A percentile compares a stretch with the other conserved stretches of the same genome.
These are phyloP conservation scores for Dryadomyces sulphureus DNA, from an alignment of 2,329 filamentous ascomycete species.

Conservation along the genomic window DNA sequence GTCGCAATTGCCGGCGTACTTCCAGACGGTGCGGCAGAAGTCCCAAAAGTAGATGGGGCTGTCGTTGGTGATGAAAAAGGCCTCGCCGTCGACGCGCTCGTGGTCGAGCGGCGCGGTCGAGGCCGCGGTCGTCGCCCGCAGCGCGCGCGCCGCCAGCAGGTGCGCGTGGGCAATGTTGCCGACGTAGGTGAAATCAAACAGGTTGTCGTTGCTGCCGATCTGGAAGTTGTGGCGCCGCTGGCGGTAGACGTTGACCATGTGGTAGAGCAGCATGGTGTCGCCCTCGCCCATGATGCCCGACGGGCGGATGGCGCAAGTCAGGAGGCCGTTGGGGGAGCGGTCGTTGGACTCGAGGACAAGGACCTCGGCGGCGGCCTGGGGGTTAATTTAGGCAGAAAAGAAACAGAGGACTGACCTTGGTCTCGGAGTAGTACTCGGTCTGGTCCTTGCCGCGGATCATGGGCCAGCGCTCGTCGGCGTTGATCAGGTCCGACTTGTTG, in stretches of 20 bases:
- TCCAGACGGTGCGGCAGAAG: slow-evolving; percentile 67
- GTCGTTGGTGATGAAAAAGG: slow-evolving; percentile 85
- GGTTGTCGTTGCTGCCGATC: slow-evolving; percentile 54
- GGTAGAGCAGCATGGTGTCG: slow-evolving; percentile 61
- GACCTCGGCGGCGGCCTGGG: slow-evolving; percentile 60
- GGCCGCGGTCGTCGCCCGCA: slow-evolving; percentile 45
- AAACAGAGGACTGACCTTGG: slow-evolving; percentile 45
- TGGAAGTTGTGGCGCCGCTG: slow-evolving; percentile 61
- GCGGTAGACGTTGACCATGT: slow-evolving; percentile 57
- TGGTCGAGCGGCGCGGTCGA: slow-evolving; percentile 50
- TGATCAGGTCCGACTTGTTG: slow-evolving; percentile 61
- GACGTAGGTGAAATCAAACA: slow-evolving; percentile 52
- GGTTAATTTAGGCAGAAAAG: not conserved
- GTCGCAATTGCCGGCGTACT: slow-evolving; percentile 35
- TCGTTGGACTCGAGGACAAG: slow-evolving; percentile 62
- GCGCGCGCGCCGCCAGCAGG: slow-evolving; percentile 60
- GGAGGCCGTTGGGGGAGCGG: slow-evolving; percentile 33
- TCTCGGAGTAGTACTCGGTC: slow-evolving; percentile 76
- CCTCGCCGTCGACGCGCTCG: slow-evolving; percentile 69
- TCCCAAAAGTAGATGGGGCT: slow-evolving; percentile 85
- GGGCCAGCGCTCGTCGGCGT: slow-evolving; percentile 75
- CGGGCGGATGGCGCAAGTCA: slow-evolving; percentile 71
- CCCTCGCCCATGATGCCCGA: slow-evolving; percentile 85
- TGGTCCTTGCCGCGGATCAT: slow-evolving; percentile 57
- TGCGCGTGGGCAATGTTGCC: slow-evolving; percentile 61